These are phyloP conservation scores for Takakia lepidozioides DNA, from an alignment of 225 moss, liverwort and hornwort species.

Conservation along the genomic window DNA sequence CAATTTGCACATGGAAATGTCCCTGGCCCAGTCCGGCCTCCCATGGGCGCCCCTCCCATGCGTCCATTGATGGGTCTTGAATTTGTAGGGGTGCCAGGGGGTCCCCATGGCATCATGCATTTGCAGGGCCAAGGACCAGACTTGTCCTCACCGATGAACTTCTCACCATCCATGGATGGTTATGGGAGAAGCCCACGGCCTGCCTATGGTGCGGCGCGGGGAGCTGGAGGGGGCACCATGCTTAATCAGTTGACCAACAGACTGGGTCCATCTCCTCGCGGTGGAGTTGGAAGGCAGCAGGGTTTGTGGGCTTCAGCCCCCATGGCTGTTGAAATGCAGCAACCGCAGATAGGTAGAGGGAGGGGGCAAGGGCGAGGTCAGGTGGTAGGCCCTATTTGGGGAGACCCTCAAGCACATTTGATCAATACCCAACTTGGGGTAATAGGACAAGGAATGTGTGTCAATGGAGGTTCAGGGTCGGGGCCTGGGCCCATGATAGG, in stretches of 20 bases:
- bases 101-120: slow-evolving; percentile 57
- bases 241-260: slow-evolving; percentile 39
- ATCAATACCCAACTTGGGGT: slow-evolving; percentile 33
- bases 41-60: slow-evolving; percentile 35
- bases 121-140: slow-evolving; percentile 55
- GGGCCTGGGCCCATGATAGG: slow-evolving; percentile 29
- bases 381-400: slow-evolving; percentile 38
- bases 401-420: slow-evolving; percentile 32
- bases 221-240: slow-evolving; percentile 15
- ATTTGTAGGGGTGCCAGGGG: slow-evolving; percentile 31
- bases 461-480: slow-evolving; percentile 24
- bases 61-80: slow-evolving; percentile 60
- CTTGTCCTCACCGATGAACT: slow-evolving; percentile 40
- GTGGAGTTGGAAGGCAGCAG: slow-evolving; percentile 38
- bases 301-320: slow-evolving; percentile 41
- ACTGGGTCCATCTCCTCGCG: slow-evolving; percentile 33
- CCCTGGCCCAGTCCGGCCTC: slow-evolving; percentile 46
- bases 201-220: slow-evolving; percentile 31
- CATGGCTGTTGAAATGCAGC: slow-evolving; percentile 33
- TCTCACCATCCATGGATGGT: slow-evolving; percentile 36
- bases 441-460: slow-evolving; percentile 30
- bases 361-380: slow-evolving; percentile 53
- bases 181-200: slow-evolving; percentile 39
- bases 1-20: slow-evolving; percentile 58
- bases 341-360: slow-evolving; percentile 29